These are phyloP conservation scores for Lipomyces orientalis DNA, from an alignment of 805 yeast species.

Conservation along the genomic window DNA sequence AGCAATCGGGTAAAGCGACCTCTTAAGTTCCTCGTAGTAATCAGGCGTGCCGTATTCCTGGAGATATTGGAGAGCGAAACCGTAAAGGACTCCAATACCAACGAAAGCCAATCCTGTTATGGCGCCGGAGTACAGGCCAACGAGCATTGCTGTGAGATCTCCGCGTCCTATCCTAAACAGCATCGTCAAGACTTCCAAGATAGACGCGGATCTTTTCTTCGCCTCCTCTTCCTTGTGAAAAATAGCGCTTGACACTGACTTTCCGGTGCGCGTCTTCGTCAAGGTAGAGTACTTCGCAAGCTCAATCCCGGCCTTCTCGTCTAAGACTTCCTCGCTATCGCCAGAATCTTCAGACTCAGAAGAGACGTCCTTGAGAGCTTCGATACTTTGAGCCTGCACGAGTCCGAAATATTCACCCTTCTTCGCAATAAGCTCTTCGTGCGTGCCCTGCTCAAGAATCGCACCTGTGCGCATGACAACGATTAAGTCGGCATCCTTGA, in stretches of 20 bases:
- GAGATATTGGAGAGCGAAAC: constrained; percentile 20
- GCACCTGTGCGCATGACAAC: constrained; percentile 59
- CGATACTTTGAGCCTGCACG: constrained; percentile 48
- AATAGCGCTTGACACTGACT: neutral
- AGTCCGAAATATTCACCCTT: constrained; percentile 45
- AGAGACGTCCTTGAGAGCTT: constrained; percentile 15
- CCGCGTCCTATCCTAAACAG: constrained; percentile 16
- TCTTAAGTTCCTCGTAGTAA: constrained; percentile 23
- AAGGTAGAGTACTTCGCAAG: constrained; percentile 11
- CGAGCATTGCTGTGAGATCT: constrained; percentile 14
- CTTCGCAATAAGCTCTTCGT: constrained; percentile 45
- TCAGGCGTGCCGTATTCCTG: constrained; percentile 25
- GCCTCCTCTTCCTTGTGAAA: constrained; percentile 10
- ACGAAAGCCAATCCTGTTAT: constrained; percentile 30
- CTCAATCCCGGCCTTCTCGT: constrained; percentile 27
- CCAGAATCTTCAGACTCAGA: constrained; percentile 23
- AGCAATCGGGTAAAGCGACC: constrained; percentile 28
- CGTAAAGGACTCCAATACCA: constrained; percentile 25
- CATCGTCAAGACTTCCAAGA: constrained; percentile 9
- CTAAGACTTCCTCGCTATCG: constrained; percentile 19
- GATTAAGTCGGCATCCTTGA: constrained; percentile 64
- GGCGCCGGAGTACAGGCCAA: constrained; percentile 31
- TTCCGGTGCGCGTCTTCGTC: constrained; percentile 22
- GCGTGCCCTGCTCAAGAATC: constrained; percentile 57
- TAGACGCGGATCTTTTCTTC: constrained; percentile 15